Evolutionary conservation across 176 grass and related monocot genomes (phyloP), one percentile per base, ranked within the genome.

Genomic region (Elymus sibiricus): DNA sequence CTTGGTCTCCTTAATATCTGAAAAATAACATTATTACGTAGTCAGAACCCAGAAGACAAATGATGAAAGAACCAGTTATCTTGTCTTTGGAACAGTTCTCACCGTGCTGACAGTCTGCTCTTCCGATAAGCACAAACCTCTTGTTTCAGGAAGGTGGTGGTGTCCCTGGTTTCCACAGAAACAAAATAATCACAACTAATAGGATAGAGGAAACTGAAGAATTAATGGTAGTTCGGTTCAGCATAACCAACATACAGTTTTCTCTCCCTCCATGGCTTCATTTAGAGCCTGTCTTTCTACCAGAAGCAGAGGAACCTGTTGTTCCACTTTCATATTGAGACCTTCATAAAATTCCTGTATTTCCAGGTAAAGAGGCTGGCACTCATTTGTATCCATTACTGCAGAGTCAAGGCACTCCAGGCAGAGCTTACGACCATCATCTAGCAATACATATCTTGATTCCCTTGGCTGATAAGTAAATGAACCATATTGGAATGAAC

Each of bases 181-280:
- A 51, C 15, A 86, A 79, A 53, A 62, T 61, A 83, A 63, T 24
- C 84, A 42, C n/a, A 90, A 13, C 29, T 29, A 60, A 24, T 60
- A 83, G 4, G 29, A 25, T 17, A 76, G 31, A 19, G 12, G 43
- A 61, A 46, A 59, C 14, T 37, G 39, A 7, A 85, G 67, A 76
- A 79, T 38, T 35, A 39, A 79, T 82, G 28, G 16, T 76, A 34
- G 17, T 34, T 74, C 60, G 39, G 31, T 87, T 77, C 46, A 86
- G 78, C 4, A 70, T 86, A 32, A 77, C 65, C 28, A 83, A 81
- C 92, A 71, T 84, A 99, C 94, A 60, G 88, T 70, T 65, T 91
- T 99, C 86, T 99, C 94, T 89, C 97, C 97, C 88, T 99, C 94
- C 97, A 99, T 91, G 53, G 94, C 97, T 76, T 99, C 97, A 76